A percentile compares a stretch with the other conserved stretches of the same genome.
Evolutionary conservation across 208 protist species (phyloP).

Genomic region (Leishmania major): DNA sequence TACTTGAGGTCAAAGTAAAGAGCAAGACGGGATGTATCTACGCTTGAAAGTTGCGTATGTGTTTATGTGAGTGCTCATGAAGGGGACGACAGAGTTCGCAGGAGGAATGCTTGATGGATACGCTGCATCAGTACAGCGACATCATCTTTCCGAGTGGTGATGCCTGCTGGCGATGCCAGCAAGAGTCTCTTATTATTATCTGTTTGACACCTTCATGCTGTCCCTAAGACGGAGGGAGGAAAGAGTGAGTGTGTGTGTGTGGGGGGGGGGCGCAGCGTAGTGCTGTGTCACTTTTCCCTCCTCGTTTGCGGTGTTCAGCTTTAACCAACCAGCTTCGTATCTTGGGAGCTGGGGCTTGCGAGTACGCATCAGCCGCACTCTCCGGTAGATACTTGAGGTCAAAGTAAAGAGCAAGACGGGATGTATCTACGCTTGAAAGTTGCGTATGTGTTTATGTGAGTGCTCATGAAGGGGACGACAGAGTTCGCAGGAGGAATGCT

Average conservation of each 20-base stretch:
- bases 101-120: not conserved
- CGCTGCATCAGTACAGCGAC: constrained; percentile 48
- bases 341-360: not conserved
- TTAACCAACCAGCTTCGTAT: constrained; percentile 7
- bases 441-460: not conserved
- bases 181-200: not conserved
- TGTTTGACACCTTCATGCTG: not conserved
- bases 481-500: not conserved
- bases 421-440: not conserved
- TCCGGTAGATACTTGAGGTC: constrained; percentile 1
- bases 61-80: not conserved
- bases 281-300: not conserved
- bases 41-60: not conserved
- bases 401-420: constrained; percentile 4
- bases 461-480: not conserved
- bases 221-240: not conserved
- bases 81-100: not conserved
- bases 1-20: constrained; percentile 6
- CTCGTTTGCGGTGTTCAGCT: not conserved
- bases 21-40: not conserved
- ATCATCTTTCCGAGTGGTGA: constrained; percentile 23
- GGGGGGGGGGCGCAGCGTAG: not conserved
- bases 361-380: not conserved
- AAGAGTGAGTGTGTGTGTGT: too few relatives aligned
- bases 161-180: constrained; percentile 43